Base-by-base conservation (phyloP, 176 grass and related monocot species). In the Eragrostis nindensis region DNA sequence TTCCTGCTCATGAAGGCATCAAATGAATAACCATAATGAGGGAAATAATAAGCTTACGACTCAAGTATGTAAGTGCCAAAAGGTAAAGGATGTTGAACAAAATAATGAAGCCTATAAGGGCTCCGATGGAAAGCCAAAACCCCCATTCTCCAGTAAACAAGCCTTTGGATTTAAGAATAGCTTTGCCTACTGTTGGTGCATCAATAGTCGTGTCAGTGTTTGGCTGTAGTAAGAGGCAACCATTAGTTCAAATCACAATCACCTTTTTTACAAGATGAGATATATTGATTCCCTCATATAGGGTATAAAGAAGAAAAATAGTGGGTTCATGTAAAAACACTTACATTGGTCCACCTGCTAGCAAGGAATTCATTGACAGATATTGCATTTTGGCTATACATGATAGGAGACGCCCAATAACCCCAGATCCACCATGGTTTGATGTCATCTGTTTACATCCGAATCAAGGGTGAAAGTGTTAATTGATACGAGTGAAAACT, bases 351-450 rank as follows among this genome's bases (percentile, higher is more conserved):
- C 95, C 95, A 98, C 77, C 92, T 93, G 75, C 70, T 89, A 53
- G 86, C 78, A 86, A 98, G 95, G 73, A 97, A 97, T 75, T 97
- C 95, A 41, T 97, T 97, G 54, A 92, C 21, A 61, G 90, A 85
- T 89, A 97, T 82, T 4, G 95, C 92, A 71, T 97, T 94, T 26
- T 92, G 85, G 5, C 95, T 93, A 32, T 97, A 97, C 92, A 92
- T 92, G 78, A 97, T 68, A 42, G 95, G 95, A 85, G 95, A 97
- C 82, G 77, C 75, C 95, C 95, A 97, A 66, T 86, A 97, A 45
- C 77, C 90, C 95, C 95, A 97, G 67, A 92, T 94, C 95, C 95
- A 98, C 95, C 95, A 98, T 73, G 92, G 86, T 65, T 89, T 80
- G 69, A 98, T 89, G 74, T 98, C 92, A 85, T 83, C 95, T 98